Evolutionary conservation across 495 filamentous ascomycete genomes (phyloP), one percentile per base, ranked within the genome.

Genomic region (Neurospora tetraspora): DNA sequence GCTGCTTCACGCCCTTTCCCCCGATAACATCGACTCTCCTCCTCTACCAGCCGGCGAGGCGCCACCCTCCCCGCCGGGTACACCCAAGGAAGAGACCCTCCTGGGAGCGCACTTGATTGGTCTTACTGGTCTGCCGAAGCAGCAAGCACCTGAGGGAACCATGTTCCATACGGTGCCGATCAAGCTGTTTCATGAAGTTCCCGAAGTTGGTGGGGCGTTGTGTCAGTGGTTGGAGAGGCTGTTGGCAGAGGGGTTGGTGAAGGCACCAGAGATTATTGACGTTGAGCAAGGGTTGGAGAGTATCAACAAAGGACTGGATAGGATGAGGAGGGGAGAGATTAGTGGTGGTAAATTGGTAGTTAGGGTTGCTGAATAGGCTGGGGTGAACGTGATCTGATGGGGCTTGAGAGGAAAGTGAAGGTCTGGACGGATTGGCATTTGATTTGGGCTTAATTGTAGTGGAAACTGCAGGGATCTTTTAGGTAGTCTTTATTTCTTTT

Each of bases 101-200:
- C n/a, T 80, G 71, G 65, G 69, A 36, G 76, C 78, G 27, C 90
- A 92, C 80, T 81, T 92, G 6, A 83, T 92, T 6, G 89, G 89
- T 0, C 74, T 92, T 38, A 89, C 88, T 6, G 90, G 90, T 0
- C 71, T 89, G 18, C 90, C 90, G 0, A 89, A 90, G 75, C 81
- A 82, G 69, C 73, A 75, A 12, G 73, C 81, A 4, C 73, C 81
- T 0, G 83, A 84, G 11, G 83, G 90, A 20, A 73, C 74, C 2
- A 12, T 76, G 69, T 80, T 78, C 36, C 89, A 92, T 72, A 88
- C 83, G 5, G 87, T 92, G 27, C 90, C 90, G 0, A 91, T 92
- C 70, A 92, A 92, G 78, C 73, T 91, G 34, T 92, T 91, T 74
- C 90, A 92, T 74, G 84, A 86, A 69, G 85, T 87, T 4, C 83